Evolutionary conservation across 305 asterid species (phyloP).

Genomic region (Fraxinus paxiana): DNA sequence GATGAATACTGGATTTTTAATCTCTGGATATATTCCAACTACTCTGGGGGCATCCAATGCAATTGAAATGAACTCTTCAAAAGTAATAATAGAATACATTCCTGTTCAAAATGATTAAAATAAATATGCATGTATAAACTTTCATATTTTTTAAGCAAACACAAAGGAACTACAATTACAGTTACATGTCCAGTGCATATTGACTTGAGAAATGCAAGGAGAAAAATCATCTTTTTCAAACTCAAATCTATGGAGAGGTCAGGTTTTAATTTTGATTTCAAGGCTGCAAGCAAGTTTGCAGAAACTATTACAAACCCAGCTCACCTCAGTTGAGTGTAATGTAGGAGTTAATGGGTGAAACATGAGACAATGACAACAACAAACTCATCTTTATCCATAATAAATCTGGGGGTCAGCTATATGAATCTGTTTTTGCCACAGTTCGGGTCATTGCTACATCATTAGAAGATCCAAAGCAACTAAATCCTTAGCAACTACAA

Average conservation of each 20-base stretch:
- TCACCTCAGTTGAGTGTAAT: neutral
- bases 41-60: constrained; percentile 83
- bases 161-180: neutral
- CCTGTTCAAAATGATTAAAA: constrained; percentile 42
- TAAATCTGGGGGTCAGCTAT: neutral
- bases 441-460: neutral
- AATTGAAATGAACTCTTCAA: constrained; percentile 76
- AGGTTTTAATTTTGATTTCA: neutral
- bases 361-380: neutral
- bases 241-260: neutral
- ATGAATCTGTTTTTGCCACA: neutral
- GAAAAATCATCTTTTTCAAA: neutral
- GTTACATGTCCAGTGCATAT: neutral
- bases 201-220: neutral
- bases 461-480: neutral
- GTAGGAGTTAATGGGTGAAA: neutral
- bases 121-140: neutral
- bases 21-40: constrained; percentile 97
- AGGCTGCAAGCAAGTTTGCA: neutral
- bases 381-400: neutral
- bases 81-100: constrained; percentile 70
- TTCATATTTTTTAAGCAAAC: neutral
- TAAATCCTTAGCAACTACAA: neutral
- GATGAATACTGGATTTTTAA: constrained; percentile 75
- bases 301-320: neutral